Evolutionary conservation across 75 land plant species (phyloP), one percentile per base, ranked within the genome.

Genomic region (Selaginella moellendorffii): DNA sequence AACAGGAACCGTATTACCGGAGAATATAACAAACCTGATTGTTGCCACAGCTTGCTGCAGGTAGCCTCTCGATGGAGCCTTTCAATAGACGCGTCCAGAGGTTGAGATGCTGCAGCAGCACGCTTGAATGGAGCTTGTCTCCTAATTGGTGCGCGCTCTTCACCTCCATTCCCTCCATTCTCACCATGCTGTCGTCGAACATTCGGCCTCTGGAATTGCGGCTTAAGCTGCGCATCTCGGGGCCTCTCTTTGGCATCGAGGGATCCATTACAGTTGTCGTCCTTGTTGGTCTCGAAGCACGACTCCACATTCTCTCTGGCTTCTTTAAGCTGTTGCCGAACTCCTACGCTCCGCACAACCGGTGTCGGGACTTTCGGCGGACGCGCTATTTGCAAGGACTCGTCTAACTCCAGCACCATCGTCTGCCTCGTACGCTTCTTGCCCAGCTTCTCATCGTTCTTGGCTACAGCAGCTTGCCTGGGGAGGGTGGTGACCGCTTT

Each of bases 21-120:
- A 52, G 29, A 20, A n/a, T 52, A 54, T 24, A 22, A 29, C 82
- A 63, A 70, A 95, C 99, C 99, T 74, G 96, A 76, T 54, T 84
- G 72, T 64, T 84, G 96, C 99, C 99, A 95, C 54, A 95, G 83
- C 68, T 86, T 95, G 46, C 85, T 82, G 75, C 77, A 82, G 0
- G 99, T 95, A 59, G 85, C 99, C 69, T 95, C 99, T 25, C 99
- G 80, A n/a, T 86, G 78, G 51, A 95, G 90, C 17, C 99, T 82
- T 54, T 90, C 99, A 24, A 90, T 86, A 19, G 96, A 86, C 64
- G 99, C 80, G 65, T 95, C 99, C 62, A 78, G 80, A 63, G 80
- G 46, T 36, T 36, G 46, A 36, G 10, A 5, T 36, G n/a, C n/a
- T n/a, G 46, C 10, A 14, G 10, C 46, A 5, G 46, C 46, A 36